Evolutionary conservation across 768 basidiomycete genomes (phyloP).

Genomic region (Lactifluus echinatus): DNA sequence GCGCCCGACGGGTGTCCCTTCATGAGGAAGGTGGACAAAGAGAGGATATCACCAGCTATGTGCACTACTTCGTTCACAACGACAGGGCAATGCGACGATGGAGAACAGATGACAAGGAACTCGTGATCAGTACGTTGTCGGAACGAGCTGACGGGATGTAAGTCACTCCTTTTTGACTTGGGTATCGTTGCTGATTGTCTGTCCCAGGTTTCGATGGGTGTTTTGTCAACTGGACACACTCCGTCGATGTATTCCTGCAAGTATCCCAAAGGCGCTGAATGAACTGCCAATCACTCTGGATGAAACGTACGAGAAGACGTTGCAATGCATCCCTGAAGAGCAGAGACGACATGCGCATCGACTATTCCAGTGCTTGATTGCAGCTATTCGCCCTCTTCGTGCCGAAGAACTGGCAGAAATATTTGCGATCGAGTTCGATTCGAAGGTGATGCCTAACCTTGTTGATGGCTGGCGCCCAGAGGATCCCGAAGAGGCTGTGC

Average conservation of each 20-base stretch:
- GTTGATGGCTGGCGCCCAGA: background rate
- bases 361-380: too few species aligned
- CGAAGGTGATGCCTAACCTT: background rate
- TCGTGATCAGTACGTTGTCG: too few species aligned
- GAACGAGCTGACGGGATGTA: too few species aligned
- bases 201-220: too few species aligned
- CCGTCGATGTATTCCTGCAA: too few species aligned
- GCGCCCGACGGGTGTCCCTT: background rate
- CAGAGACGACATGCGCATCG: too few species aligned
- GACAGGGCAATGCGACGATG: background rate
- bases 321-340: background rate
- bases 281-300: too few species aligned
- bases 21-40: background rate
- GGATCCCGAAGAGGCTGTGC: background rate
- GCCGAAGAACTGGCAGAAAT: background rate
- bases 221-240: too few species aligned
- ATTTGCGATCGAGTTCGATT: background rate
- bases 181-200: too few species aligned
- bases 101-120: background rate
- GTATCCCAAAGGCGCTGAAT: background rate
- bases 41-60: background rate
- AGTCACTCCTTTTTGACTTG: background rate
- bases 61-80: background rate
- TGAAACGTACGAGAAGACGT: background rate
- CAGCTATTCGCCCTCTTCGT: too few species aligned